Base-by-base conservation (phyloP, 2,329 filamentous ascomycete species). In the Fusarium vanettenii region DNA sequence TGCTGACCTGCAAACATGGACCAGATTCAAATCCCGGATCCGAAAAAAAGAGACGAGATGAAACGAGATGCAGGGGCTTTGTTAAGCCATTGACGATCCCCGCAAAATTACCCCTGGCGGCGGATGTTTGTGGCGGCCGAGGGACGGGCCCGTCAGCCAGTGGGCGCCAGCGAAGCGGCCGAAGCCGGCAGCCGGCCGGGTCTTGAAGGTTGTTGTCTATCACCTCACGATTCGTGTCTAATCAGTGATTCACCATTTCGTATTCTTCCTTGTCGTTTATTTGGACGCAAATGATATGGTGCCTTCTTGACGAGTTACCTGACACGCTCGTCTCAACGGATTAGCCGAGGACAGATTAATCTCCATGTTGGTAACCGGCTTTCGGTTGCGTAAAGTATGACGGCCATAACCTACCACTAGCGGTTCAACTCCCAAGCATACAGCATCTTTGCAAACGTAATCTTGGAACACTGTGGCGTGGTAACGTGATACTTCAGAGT, bases 61-160 rank as follows among this genome's bases (percentile, higher is more conserved):
- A 69, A 65, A 65, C 25, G 27, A 14, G 52, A 41, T 27, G 37
- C 59, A 69, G 45, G 65, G 57, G 20, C 41, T 64, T 27, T 41
- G 25, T 41, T 20, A 62, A 50, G 60, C 61, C n/a, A 31, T 35
- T 55, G n/a, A 25, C 22, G 37, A 63, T 66, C 70, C 64, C 50
- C 69, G 62, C 65, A 70, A 70, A 75, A 75, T 64, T 61, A 61
- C 57, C 67, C 71, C 69, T 71, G 67, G 63, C 29, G 22, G 43
- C 50, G 18, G 50, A 55, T 55, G 50, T 29, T 33, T 31, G 27
- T 48, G 22, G 57, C 48, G 31, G 60, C 60, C 45, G 56, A 45
- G 31, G 50, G 45, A 52, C 25, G 48, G 25, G 52, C 35, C 72
- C 64, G 69, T 69, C 63, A 55, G 55, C 45, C 22, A 48, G 45